Conservation (phyloP, 1,284 basidiomycete genomes). For the Pulveroboletus ridleyi region DNA sequence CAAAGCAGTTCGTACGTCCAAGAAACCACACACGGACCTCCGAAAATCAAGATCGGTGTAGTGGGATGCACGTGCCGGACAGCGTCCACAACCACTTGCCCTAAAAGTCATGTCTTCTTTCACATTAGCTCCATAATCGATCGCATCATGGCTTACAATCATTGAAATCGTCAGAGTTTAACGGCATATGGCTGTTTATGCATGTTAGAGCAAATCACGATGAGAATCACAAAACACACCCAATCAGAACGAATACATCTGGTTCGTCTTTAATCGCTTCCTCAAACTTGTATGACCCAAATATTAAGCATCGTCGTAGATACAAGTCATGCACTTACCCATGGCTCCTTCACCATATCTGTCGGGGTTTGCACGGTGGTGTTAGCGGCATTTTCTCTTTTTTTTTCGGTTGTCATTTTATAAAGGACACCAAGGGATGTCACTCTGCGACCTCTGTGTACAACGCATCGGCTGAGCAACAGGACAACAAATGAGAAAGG, state of each 20-base stretch:
- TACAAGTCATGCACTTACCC: constrained; percentile 48
- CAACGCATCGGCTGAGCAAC: not conserved
- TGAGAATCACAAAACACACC: constrained; percentile 46
- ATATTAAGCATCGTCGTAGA: not conserved
- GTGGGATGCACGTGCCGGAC: constrained; percentile 74
- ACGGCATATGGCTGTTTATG: constrained; percentile 69
- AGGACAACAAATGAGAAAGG: not conserved
- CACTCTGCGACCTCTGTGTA: constrained; percentile 66
- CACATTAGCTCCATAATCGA: not conserved
- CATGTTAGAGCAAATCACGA: constrained; percentile 1
- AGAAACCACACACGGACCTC: constrained; percentile 46
- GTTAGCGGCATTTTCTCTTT: constrained; percentile 51
- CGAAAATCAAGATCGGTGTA: constrained; percentile 84
- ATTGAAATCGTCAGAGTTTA: constrained; percentile 39
- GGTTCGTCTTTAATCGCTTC: constrained; percentile 83
- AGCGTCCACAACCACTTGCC: constrained; percentile 76
- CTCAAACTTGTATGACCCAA: constrained; percentile 55
- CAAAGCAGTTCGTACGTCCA: too few species aligned
- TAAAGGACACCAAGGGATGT: constrained; percentile 86
- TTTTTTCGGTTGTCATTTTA: constrained; percentile 67
- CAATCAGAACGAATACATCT: constrained; percentile 80
- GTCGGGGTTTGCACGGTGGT: constrained; percentile 78
- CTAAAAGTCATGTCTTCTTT: constrained; percentile 40
- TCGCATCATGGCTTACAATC: constrained; percentile 45
- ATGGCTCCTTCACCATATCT: constrained; percentile 78